Evolutionary conservation across 2,329 filamentous ascomycete genomes (phyloP), one percentile per base, ranked within the genome.

Genomic region (Iodosphaeria phyllophila): DNA sequence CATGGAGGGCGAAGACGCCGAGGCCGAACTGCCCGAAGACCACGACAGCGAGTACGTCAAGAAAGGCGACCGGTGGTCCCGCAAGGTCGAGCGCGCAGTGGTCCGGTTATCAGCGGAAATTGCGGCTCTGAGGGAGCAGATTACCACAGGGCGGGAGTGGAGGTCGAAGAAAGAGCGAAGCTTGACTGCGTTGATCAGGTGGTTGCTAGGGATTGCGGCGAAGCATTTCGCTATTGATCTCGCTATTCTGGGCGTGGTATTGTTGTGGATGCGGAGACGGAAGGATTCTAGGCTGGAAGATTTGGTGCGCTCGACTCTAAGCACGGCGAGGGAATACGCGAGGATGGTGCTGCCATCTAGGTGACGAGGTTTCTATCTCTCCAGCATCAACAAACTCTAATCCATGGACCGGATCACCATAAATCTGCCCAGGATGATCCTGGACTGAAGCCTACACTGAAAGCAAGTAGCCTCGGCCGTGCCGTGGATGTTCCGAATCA

Each of bases 41-140:
- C n/a, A n/a, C n/a, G 41, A 49, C 13, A 43, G 43, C 25, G 46
- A 52, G 22, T 52, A 51, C 21, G 46, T 48, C 6, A 52, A 50
- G 40, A 50, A 48, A 18, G 54, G 51, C 11, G 57, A 55, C 31
- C 71, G 68, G 40, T 92, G 83, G 80, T 73, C 77, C 25, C 72
- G 67, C 30, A 73, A 77, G 37, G 74, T 95, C 32, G 86, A 95
- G 52, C 66, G 73, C 21, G 79, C 82, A 13, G 60, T 95, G 28
- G 79, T 86, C 28, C 79, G 83, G 38, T 72, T 95, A 52, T 92
- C 84, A 5, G 77, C 83, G 10, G 89, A 98, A 50, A 70, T 98
- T 16, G 84, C 89, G 2, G 89, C 89, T 1, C 52, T 95, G 32
- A 67, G 89, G 18, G 89, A 98, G 50, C 84, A 95, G 44, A 75